Conservation (phyloP, 129 eudicot species). For the Chrysanthemum makinoi region DNA sequence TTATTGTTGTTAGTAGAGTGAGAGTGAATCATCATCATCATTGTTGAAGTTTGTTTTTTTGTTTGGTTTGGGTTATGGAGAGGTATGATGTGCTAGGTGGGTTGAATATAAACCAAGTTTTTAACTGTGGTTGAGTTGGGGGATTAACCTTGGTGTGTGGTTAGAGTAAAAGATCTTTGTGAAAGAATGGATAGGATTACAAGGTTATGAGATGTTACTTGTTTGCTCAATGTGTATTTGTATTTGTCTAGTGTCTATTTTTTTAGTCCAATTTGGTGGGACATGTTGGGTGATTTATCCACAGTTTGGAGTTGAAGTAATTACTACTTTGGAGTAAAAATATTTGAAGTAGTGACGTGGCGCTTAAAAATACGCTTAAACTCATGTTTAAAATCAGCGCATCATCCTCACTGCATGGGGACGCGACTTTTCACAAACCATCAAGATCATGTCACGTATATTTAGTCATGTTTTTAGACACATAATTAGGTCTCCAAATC, state of each 20-base stretch:
- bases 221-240: background rate
- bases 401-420: no score
- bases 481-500: no score
- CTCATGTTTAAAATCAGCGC: no score
- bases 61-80: constrained; percentile 12
- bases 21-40: constrained; percentile 52
- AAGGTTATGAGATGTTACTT: constrained; percentile 17
- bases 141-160: constrained; percentile 25
- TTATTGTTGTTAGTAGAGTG: constrained; percentile 34
- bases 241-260: background rate
- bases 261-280: background rate
- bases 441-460: no score
- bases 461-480: no score
- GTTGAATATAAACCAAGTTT: constrained; percentile 40
- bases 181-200: constrained; percentile 19
- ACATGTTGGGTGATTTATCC: no score
- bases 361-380: no score
- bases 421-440: no score
- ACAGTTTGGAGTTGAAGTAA: no score
- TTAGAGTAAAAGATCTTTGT: constrained; percentile 30
- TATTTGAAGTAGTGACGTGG: no score
- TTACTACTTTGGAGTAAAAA: no score
- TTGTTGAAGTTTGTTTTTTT: no score
- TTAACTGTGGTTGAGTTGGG: constrained; percentile 42
- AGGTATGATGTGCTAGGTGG: constrained; percentile 20